Evolutionary conservation across 495 filamentous ascomycete genomes (phyloP).

Genomic region (Annulohypoxylon nitens): DNA sequence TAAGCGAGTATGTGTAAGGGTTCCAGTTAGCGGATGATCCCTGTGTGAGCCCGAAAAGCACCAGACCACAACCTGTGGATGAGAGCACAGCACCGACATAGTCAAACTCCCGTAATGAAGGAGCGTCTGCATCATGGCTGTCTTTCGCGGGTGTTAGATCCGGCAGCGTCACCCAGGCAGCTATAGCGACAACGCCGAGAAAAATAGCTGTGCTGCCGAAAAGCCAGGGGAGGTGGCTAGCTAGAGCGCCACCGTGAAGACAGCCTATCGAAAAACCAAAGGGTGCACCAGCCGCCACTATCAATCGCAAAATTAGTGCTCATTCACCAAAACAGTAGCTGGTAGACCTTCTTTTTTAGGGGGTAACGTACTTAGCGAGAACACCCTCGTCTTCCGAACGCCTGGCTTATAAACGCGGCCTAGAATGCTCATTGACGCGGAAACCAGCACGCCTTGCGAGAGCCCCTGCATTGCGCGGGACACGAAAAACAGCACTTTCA

Average conservation of each 20-base stretch:
- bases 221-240: conserved; percentile 59
- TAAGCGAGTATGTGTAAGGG: conserved; percentile 64
- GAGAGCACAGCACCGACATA: conserved; percentile 59
- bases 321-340: too few species aligned
- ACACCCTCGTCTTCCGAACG: conserved; percentile 69
- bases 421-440: conserved; percentile 70
- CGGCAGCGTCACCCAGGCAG: conserved; percentile 56
- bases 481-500: conserved; percentile 64
- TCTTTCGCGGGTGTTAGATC: conserved; percentile 53
- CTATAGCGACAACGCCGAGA: conserved; percentile 72
- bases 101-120: conserved; percentile 58
- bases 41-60: conserved; percentile 68
- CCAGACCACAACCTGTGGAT: conserved; percentile 63
- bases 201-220: conserved; percentile 62
- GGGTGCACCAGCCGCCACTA: conserved; percentile 70
- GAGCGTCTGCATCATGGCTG: conserved; percentile 38
- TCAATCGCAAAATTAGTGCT: background rate
- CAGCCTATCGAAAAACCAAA: conserved; percentile 57
- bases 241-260: conserved; percentile 56
- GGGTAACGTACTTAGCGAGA: conserved; percentile 59
- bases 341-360: too few species aligned
- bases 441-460: conserved; percentile 68
- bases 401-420: conserved; percentile 67
- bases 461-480: conserved; percentile 70
- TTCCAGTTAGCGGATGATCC: conserved; percentile 63